These are phyloP conservation scores for Claviceps sorghi DNA, from an alignment of 2,329 filamentous ascomycete genomes.

Conservation along the genomic window DNA sequence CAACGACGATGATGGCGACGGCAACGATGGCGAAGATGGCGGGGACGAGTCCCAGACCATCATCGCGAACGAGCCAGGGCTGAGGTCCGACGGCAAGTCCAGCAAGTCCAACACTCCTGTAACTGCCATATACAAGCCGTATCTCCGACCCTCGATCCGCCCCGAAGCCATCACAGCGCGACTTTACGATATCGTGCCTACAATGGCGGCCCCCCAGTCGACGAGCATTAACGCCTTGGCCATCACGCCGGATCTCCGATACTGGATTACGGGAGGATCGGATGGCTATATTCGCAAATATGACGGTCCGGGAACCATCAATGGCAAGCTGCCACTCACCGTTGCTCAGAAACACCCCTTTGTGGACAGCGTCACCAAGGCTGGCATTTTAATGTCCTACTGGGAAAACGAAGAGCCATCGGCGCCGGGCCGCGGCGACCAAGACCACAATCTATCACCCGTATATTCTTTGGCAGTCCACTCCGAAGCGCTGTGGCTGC, in stretches of 20 bases:
- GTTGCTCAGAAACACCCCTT: constrained; percentile 94
- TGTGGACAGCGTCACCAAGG: constrained; percentile 92
- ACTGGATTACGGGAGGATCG: constrained; percentile 84
- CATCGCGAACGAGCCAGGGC: constrained; percentile 5
- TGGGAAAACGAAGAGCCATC: constrained; percentile 90
- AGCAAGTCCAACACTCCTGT: constrained; percentile 17
- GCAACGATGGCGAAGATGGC: constrained; percentile 28
- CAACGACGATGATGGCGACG: constrained; percentile 22
- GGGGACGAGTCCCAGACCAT: constrained; percentile 14
- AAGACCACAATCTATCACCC: constrained; percentile 60
- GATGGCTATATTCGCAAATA: constrained; percentile 97
- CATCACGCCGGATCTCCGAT: constrained; percentile 84
- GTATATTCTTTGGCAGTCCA: constrained; percentile 92
- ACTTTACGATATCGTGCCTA: constrained; percentile 89
- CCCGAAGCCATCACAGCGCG: constrained; percentile 65
- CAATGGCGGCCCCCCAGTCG: constrained; percentile 88
- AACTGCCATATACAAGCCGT: constrained; percentile 7
- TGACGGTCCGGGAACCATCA: constrained; percentile 88
- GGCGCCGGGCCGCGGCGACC: constrained; percentile 26
- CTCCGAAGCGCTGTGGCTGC: constrained; percentile 75
- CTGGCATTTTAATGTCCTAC: constrained; percentile 85
- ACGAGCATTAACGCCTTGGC: constrained; percentile 91
- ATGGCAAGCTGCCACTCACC: constrained; percentile 82
- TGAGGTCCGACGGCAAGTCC: constrained; percentile 2
- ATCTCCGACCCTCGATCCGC: constrained; percentile 46